Evolutionary conservation across 2,329 filamentous ascomycete species (phyloP).

Genomic region (Pseudogymnoascus sp.): DNA sequence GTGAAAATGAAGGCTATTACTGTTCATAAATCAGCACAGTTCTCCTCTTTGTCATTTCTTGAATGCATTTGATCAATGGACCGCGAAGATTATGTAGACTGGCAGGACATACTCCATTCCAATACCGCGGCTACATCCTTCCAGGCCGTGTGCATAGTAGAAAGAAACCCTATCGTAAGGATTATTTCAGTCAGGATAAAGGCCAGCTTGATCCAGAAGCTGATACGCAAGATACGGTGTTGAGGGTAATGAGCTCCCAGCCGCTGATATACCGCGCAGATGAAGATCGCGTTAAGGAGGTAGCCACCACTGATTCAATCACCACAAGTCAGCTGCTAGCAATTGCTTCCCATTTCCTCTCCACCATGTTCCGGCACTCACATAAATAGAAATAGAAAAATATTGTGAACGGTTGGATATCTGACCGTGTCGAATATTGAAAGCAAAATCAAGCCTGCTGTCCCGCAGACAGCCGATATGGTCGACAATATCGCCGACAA

Average conservation of each 20-base stretch:
- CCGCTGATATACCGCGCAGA: conserved; percentile 83
- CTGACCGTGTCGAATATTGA: conserved; percentile 75
- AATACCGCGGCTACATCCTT: conserved; percentile 66
- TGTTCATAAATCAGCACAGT: too few relatives aligned
- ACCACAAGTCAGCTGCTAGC: too few relatives aligned
- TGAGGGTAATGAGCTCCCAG: conserved; percentile 73
- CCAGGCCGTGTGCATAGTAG: conserved; percentile 25
- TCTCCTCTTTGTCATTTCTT: too few relatives aligned
- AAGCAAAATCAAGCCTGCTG: conserved; percentile 70
- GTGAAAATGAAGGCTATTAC: conserved; percentile 73
- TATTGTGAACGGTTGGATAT: conserved; percentile 59
- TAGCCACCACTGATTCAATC: conserved; percentile 68
- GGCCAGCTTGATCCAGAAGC: conserved; percentile 78
- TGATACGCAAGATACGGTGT: conserved; percentile 62
- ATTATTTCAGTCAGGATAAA: conserved; percentile 75
- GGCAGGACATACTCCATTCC: conserved; percentile 48
- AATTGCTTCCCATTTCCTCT: too few relatives aligned
- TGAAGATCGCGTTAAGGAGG: conserved; percentile 74
- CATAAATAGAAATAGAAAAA: conserved; percentile 67
- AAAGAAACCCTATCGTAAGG: conserved; percentile 49
- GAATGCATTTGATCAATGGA: too few relatives aligned
- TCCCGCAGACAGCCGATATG: conserved; percentile 63
- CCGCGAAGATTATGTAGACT: too few relatives aligned
- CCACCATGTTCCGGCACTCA: too few relatives aligned
- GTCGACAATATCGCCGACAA: conserved; percentile 53